Percentiles rank a stretch among this genome's conserved stretches.
phyloP scores from a whole-genome alignment of 495 filamentous ascomycete species.

The Penicillium ucsense region DNA sequence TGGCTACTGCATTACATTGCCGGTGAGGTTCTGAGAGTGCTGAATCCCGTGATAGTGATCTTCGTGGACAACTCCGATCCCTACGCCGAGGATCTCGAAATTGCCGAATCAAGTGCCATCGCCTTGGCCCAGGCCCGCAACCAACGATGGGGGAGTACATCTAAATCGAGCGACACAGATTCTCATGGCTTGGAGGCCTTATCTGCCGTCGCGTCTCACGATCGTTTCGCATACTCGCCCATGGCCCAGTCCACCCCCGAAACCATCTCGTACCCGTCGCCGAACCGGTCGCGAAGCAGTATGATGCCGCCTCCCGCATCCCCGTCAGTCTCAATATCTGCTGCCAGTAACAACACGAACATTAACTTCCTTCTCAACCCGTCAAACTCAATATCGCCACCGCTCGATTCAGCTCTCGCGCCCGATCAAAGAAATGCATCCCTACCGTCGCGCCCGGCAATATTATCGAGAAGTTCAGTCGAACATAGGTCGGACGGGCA shows the following conservation, averaged over 20 bases:
- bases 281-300: slow-evolving; percentile 19
- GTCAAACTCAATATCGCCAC: slow-evolving; percentile 37
- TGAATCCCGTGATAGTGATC: slow-evolving; percentile 35
- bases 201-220: slow-evolving; percentile 44
- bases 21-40: not conserved
- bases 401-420: slow-evolving; percentile 34
- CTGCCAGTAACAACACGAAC: slow-evolving; percentile 31
- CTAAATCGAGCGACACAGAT: slow-evolving; percentile 28
- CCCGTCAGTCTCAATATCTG: slow-evolving; percentile 28
- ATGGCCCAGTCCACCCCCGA: slow-evolving; percentile 25
- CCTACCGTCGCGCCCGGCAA: slow-evolving; percentile 17
- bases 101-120: slow-evolving; percentile 22
- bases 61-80: slow-evolving; percentile 57
- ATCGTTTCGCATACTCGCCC: slow-evolving; percentile 32
- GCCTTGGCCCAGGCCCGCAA: slow-evolving; percentile 22
- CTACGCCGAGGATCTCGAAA: slow-evolving; percentile 45
- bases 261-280: slow-evolving; percentile 24
- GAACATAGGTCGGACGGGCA: slow-evolving; percentile 16
- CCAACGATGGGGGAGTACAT: slow-evolving; percentile 20
- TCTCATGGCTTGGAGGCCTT: slow-evolving; percentile 47
- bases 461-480: slow-evolving; percentile 5
- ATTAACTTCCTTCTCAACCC: slow-evolving; percentile 52
- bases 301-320: slow-evolving; percentile 28
- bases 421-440: slow-evolving; percentile 22
- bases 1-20: not conserved